Base-by-base conservation (phyloP, 2,329 filamentous ascomycete genomes). In the Cyanodermella asteris region DNA sequence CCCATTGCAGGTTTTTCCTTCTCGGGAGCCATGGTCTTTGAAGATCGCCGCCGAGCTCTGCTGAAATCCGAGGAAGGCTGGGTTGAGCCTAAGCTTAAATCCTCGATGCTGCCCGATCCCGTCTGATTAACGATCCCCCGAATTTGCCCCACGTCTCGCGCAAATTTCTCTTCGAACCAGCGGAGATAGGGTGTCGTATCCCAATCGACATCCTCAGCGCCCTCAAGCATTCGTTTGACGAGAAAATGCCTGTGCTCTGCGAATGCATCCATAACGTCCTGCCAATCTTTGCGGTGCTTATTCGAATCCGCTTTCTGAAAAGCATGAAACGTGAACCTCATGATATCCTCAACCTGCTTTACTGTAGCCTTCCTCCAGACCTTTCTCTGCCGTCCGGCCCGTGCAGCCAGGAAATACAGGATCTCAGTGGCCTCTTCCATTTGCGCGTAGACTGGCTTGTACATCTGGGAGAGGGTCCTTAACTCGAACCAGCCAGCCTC, bases 401-500 rank as follows among this genome's bases (percentile, higher is more conserved):
- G 53, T 36, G 72, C 67, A n/a, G 56, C 58, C 23, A 68, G 41
- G 38, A 66, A 70, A 39, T 70, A 71, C 6, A 70, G 46, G 29
- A 68, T 37, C 34, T 63, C 53, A 18, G 72, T 57, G 2, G 62
- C 64, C 40, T 67, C 56, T 3, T 59, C 46, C 49, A 70, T 69
- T 13, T 59, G 52, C 23, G 56, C 50, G 42, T 57, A 68, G 18
- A 56, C 54, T 2, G 46, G 40, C 31, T 53, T 45, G 40, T 69
- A 72, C 2, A 50, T 49, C 33, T 52, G 49, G 20, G 55, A 47
- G 3, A 67, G 64, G 16, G 48, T 24, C 14, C 29, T 47, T 23
- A 72, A 53, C 26, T 56, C 55, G 38, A 64, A 71, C 65, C 66
- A 72, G 27, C 67, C 67, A 19, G 65, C 61, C 32, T 55, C 49